Evolutionary conservation across 2,329 filamentous ascomycete species (phyloP).

Genomic region (Myriosclerotinia duriaeana): DNA sequence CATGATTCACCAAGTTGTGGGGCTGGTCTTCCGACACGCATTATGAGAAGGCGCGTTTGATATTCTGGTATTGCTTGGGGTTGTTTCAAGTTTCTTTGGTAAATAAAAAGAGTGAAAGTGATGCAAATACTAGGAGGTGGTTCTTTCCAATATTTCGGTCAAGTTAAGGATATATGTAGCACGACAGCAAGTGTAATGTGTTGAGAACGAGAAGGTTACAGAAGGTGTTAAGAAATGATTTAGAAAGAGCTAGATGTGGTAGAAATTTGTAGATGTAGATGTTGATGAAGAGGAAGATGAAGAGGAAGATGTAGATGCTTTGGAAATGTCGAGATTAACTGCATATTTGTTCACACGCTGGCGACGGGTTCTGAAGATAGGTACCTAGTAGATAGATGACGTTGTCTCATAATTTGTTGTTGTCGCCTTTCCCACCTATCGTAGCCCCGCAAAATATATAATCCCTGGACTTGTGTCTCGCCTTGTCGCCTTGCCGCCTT

Average conservation of each 20-base stretch:
- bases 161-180: background rate
- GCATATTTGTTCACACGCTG: background rate
- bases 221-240: background rate
- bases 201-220: background rate
- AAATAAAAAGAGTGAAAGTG: background rate
- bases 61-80: background rate
- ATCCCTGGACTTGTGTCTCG: background rate
- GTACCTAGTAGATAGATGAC: conserved; percentile 28
- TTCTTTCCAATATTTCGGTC: background rate
- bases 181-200: background rate
- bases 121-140: background rate
- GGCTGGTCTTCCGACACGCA: conserved; percentile 31
- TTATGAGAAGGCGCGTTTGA: conserved; percentile 15
- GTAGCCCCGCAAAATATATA: conserved; percentile 15
- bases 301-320: no score
- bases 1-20: conserved; percentile 39
- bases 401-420: conserved; percentile 32
- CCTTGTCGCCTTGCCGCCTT: background rate
- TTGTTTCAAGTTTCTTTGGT: background rate
- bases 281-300: no score
- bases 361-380: background rate
- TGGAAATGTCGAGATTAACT: background rate
- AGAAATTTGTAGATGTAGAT: background rate
- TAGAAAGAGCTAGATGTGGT: background rate
- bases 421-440: conserved; percentile 20